Percentiles rank a stretch among this genome's conserved stretches.
phyloP scores from a whole-genome alignment of 139 green algal species.

The Volvox reticuliferus region DNA sequence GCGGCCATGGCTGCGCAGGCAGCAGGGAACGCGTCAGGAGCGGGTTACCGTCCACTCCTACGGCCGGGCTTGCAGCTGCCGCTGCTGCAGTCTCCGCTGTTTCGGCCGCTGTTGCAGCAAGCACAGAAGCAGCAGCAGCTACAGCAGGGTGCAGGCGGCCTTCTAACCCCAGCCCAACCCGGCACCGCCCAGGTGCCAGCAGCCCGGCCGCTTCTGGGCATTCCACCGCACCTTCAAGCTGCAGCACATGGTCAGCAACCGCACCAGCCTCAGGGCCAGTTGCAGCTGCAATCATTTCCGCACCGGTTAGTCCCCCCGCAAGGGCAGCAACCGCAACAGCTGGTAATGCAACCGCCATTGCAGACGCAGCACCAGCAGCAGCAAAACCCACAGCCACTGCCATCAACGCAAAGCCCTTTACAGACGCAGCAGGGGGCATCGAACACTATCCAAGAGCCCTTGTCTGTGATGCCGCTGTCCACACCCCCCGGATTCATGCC shows the following conservation, averaged over 20 bases:
- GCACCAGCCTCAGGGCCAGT: not conserved
- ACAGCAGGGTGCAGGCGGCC: not conserved
- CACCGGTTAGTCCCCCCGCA: not conserved
- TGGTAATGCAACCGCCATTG: not conserved
- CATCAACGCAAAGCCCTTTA: not conserved
- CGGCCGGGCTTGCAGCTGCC: not conserved
- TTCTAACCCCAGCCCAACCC: not conserved
- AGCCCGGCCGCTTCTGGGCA: not conserved
- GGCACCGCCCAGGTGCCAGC: not conserved
- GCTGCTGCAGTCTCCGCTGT: constrained; percentile 1
- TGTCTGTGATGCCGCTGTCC: not conserved
- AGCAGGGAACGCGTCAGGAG: not conserved
- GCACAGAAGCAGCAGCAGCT: not conserved
- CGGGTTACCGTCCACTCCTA: not conserved
- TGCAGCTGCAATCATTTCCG: not conserved
- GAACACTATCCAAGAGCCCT: not conserved
- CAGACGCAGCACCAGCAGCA: not conserved
- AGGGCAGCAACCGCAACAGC: not conserved
- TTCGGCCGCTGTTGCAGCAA: not conserved
- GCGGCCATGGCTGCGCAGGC: not conserved
- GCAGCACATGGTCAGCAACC: not conserved
- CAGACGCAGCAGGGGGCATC: not conserved
- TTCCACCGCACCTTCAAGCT: not conserved
- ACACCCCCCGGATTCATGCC: not conserved
- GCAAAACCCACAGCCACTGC: not conserved